Evolutionary conservation across 225 moss, liverwort and hornwort species (phyloP), one percentile per base, ranked within the genome.

Genomic region (Lunularia cruciata): DNA sequence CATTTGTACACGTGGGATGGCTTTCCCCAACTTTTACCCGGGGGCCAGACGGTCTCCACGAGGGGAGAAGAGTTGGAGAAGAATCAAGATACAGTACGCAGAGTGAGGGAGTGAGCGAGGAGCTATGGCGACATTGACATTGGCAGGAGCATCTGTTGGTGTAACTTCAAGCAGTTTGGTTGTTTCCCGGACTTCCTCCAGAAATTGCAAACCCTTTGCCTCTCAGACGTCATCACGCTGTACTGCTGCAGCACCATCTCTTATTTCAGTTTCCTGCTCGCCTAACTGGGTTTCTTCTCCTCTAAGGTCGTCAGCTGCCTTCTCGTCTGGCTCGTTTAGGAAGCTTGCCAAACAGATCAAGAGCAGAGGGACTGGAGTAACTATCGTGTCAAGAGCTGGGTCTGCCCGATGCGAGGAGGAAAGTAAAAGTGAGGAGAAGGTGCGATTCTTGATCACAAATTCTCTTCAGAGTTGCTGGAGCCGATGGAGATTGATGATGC

Each of bases 101-200:
- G 30, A 11, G 28, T 27, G 26, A 47, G 26, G 0, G 31, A 35
- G 20, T 3, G 48, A 64, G 36, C 19, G 19, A 47, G 67, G 34
- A 78, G 73, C 78, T 73, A 78, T 78, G 78, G 78, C 78, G 78
- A 69, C 63, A 20, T 46, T 64, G 69, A 69, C 63, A 9, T 49
- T 49, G 49, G 63, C 69, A 7, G 69, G 60, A 5, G 66, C 37
- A 18, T 67, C 53, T 33, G 0, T 22, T 4, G 7, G 19, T 57
- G 36, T 20, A 43, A 38, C 25, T 38, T 20, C 37, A 11, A 5
- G 37, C 26, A 19, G 36, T 53, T 9, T 11, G 12, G 18, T 63
- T 12, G 9, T 32, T 39, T 23, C 54, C 13, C 68, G 38, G 1
- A 26, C 46, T 36, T 20, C 51, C 12, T 60, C 58, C 31, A 8